phyloP scores from a whole-genome alignment of 202 grass and related monocot genomes.

The Musa balbisiana region DNA sequence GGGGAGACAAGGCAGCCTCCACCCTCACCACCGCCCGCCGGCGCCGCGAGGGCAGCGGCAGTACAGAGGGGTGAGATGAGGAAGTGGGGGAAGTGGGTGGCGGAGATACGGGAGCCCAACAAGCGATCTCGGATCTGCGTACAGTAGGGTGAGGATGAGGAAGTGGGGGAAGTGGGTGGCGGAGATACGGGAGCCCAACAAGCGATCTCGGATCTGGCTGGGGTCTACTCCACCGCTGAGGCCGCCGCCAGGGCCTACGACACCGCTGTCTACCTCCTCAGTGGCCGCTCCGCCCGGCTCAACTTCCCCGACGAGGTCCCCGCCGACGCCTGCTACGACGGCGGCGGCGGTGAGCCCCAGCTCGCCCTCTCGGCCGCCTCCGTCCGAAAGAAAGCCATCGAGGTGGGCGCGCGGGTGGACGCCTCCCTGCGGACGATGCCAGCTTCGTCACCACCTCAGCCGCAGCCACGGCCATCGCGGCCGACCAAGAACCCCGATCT shows the following conservation, averaged over 20 bases:
- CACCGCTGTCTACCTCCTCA: constrained; percentile 1
- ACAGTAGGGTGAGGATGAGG: background rate
- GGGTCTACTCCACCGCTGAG: constrained; percentile 5
- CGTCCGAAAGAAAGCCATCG: constrained; percentile 8
- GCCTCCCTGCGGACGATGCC: background rate
- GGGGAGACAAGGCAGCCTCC: background rate
- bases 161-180: constrained; percentile 13
- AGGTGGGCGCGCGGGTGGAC: constrained; percentile 1
- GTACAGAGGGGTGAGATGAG: background rate
- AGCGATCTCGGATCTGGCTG: constrained; percentile 5
- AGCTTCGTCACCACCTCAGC: background rate
- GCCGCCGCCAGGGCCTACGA: constrained; percentile 10
- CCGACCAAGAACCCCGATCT: background rate
- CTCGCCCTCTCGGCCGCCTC: background rate
- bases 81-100: constrained; percentile 11
- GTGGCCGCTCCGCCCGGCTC: background rate
- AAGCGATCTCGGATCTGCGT: constrained; percentile 6
- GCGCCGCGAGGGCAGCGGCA: background rate
- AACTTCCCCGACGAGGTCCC: constrained; percentile 6
- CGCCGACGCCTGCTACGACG: background rate
- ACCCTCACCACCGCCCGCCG: background rate
- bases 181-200: constrained; percentile 8
- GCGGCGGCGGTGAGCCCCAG: background rate
- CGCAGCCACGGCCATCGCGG: background rate
- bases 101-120: constrained; percentile 8